phyloP scores from a whole-genome alignment of 2,329 filamentous ascomycete species.

The Trichothecium roseum region DNA sequence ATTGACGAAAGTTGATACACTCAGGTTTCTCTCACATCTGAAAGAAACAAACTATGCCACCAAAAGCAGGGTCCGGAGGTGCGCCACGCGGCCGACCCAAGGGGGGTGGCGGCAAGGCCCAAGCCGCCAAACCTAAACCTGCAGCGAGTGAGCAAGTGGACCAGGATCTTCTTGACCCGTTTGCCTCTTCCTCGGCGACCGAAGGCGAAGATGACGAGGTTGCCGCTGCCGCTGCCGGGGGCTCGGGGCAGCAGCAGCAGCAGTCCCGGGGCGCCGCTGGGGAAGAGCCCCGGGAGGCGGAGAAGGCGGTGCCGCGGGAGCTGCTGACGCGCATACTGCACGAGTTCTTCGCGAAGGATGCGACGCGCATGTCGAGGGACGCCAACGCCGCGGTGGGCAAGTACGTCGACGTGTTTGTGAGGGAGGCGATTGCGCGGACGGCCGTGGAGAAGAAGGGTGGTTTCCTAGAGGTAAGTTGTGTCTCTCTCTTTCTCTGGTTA shows the following conservation, averaged over 20 bases:
- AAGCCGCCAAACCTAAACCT: slow-evolving; percentile 8
- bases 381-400: slow-evolving; percentile 68
- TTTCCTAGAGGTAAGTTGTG: slow-evolving; percentile 59
- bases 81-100: slow-evolving; percentile 23
- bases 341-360: slow-evolving; percentile 63
- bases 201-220: slow-evolving; percentile 14
- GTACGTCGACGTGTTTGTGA: slow-evolving; percentile 86
- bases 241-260: too few relatives aligned
- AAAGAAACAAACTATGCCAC: slow-evolving; percentile 25
- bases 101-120: slow-evolving; percentile 11
- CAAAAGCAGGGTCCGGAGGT: slow-evolving; percentile 24
- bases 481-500: neutral
- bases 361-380: slow-evolving; percentile 64
- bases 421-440: slow-evolving; percentile 76
- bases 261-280: neutral
- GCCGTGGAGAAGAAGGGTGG: slow-evolving; percentile 58
- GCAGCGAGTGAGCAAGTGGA: slow-evolving; percentile 14
- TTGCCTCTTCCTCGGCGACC: slow-evolving; percentile 23
- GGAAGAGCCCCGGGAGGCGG: slow-evolving; percentile 21
- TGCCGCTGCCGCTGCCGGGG: too few relatives aligned
- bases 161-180: slow-evolving; percentile 17
- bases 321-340: slow-evolving; percentile 69
- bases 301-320: slow-evolving; percentile 54
- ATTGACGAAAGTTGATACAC: too few relatives aligned
- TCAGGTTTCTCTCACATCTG: neutral